phyloP scores from a whole-genome alignment of 352 stramenopile genomes.

The Chrysophaeum taylorii region DNA sequence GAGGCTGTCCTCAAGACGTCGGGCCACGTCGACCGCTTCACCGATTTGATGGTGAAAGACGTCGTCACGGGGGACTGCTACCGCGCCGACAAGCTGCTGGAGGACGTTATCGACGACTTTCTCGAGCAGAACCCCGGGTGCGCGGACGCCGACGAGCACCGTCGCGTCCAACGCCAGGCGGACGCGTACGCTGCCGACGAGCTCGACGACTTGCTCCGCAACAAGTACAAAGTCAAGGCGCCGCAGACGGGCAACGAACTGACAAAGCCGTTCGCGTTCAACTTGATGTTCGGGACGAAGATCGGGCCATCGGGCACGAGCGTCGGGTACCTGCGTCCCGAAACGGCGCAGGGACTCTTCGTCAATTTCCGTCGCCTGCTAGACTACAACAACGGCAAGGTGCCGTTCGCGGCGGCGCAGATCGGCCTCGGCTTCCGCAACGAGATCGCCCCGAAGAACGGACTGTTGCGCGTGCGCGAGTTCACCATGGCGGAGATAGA shows the following conservation, averaged over 20 bases:
- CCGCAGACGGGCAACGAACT: conserved; percentile 74
- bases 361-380: conserved; percentile 96
- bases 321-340: conserved; percentile 91
- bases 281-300: conserved; percentile 97
- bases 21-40: conserved; percentile 97
- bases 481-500: conserved; percentile 99
- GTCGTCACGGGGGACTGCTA: conserved; percentile 91
- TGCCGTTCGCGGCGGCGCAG: conserved; percentile 75
- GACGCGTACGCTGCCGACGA: conserved; percentile 95
- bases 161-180: conserved; percentile 80
- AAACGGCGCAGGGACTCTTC: conserved; percentile 95
- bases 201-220: conserved; percentile 76
- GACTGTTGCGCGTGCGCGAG: conserved; percentile 92
- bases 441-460: conserved; percentile 91
- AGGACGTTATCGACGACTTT: conserved; percentile 95
- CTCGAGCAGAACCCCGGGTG: conserved; percentile 69
- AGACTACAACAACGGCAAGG: conserved; percentile 91
- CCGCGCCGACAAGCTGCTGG: conserved; percentile 97
- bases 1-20: conserved; percentile 94
- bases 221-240: conserved; percentile 82
- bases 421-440: conserved; percentile 71
- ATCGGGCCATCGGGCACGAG: conserved; percentile 93
- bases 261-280: conserved; percentile 94
- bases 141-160: conserved; percentile 77
- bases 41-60: conserved; percentile 98